Evolutionary conservation across 177 flowering plant genomes (phyloP).

Genomic region (Vitis hybrid): DNA sequence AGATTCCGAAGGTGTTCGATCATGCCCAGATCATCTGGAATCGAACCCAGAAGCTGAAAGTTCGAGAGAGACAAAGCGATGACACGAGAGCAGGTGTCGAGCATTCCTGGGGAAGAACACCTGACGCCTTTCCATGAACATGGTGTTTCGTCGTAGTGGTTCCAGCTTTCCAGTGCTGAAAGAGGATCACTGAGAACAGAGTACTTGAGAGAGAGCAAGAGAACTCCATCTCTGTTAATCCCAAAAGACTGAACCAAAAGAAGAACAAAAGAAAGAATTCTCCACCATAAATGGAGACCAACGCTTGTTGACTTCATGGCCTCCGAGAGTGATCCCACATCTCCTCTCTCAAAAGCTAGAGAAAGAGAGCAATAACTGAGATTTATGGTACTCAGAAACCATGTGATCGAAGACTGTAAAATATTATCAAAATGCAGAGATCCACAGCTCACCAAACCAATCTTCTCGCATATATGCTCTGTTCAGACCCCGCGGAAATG

Average conservation of each 20-base stretch:
- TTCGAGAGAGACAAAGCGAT: conserved; percentile 50
- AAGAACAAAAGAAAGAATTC: conserved; percentile 16
- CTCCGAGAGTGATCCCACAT: conserved; percentile 24
- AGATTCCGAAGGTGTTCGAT: conserved; percentile 57
- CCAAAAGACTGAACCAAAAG: conserved; percentile 26
- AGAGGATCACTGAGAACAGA: conserved; percentile 64
- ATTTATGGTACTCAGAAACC: conserved; percentile 26
- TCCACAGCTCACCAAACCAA: conserved; percentile 25
- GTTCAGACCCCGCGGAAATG: background rate
- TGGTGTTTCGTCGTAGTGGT: conserved; percentile 51
- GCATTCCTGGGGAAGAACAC: conserved; percentile 26
- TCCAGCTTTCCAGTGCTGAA: conserved; percentile 52
- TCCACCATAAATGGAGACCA: conserved; percentile 32
- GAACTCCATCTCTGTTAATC: conserved; percentile 58
- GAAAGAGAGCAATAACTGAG: conserved; percentile 30
- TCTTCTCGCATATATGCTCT: conserved; percentile 5
- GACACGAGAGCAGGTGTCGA: conserved; percentile 31
- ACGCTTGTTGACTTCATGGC: conserved; percentile 36
- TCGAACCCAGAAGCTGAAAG: conserved; percentile 62
- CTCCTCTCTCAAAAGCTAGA: conserved; percentile 13
- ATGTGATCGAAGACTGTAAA: conserved; percentile 20
- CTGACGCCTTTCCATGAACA: conserved; percentile 77
- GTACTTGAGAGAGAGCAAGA: conserved; percentile 62
- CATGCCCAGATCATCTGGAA: conserved; percentile 57
- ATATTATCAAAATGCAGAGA: background rate